Evolutionary conservation across 768 basidiomycete genomes (phyloP), one percentile per base, ranked within the genome.

Genomic region (Sporobolomyces roseus): DNA sequence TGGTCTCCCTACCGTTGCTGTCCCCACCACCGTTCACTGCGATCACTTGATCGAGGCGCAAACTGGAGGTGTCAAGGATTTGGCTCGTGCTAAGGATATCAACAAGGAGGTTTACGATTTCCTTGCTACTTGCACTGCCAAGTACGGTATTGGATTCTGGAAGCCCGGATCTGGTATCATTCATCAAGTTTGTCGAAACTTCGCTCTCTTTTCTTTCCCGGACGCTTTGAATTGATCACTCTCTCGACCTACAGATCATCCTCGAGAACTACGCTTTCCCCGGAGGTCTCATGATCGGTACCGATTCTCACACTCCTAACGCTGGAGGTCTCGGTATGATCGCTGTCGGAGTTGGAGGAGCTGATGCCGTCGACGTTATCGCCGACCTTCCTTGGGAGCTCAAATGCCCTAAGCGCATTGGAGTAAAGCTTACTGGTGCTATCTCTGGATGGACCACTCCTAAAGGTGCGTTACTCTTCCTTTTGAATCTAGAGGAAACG

Each of bases 41-140:
- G 94, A 99, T 82, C 94, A 99, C 81, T 85, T 99, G 78, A 97
- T 99, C 77, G 92, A 97, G 83, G 94, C 94, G 46, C 94, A 97
- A 79, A 79, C 93, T 61, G 93, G 93, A 63, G 93, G 94, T 79
- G 87, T 84, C 52, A 88, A 91, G 83, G 94, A 98, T 84, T 83
- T 99, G 78, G 90, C 84, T 48, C 88, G 93, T 61, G 93, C 94
- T 61, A 87, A 90, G 77, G 82, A 89, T 70, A 89, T 89, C 78
- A 97, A 99, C 87, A 93, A 87, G 85, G 96, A 99, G 80, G 96
- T 99, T 59, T 98, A 97, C 80, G 93, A 98, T 82, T 99, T 99
- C 83, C 85, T 99, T 81, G 94, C 92, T 48, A 96, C 93, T 30
- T 91, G 89, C 53, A 93, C 92, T 52, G 93, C 93, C 65, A 71